These are phyloP conservation scores for Coemansia sp. DNA, from an alignment of 192 early-diverging fungal species.

Conservation along the genomic window DNA sequence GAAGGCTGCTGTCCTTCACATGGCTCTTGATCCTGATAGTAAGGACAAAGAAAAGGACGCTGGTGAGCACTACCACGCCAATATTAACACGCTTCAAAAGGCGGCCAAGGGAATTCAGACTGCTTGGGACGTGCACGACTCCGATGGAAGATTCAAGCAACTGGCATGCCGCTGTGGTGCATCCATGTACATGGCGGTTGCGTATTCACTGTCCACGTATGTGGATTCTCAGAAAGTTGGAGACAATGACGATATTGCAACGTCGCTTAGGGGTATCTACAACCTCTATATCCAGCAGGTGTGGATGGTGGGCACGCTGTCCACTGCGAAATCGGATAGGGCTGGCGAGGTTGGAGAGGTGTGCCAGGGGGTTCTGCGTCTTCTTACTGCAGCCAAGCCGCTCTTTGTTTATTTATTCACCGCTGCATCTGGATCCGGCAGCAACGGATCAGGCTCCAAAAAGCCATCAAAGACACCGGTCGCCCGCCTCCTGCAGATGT, in stretches of 20 bases:
- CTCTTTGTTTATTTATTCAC: conserved; percentile 22
- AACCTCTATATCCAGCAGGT: conserved; percentile 25
- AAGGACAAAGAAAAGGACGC: neutral
- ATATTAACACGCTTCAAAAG: neutral
- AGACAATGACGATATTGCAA: neutral
- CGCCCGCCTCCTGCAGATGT: conserved; percentile 24
- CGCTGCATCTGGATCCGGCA: neutral
- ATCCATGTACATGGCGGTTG: conserved; percentile 27
- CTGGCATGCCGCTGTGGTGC: conserved; percentile 25
- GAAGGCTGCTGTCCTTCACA: neutral
- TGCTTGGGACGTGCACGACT: conserved; percentile 14
- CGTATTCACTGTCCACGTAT: conserved; percentile 18
- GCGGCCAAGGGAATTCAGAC: neutral
- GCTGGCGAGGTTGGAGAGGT: conserved; percentile 15
- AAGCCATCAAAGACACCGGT: conserved; percentile 2
- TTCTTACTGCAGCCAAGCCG: conserved; percentile 26
- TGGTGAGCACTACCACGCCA: neutral
- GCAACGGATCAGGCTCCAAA: neutral
- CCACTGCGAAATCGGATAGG: neutral
- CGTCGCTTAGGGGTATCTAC: conserved; percentile 1
- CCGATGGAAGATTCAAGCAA: conserved; percentile 31
- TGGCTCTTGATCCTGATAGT: neutral
- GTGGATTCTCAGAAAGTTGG: neutral
- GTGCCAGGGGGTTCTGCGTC: conserved; percentile 33
- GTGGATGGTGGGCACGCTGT: conserved; percentile 37